These are phyloP conservation scores for Elymus sibiricus DNA, from an alignment of 176 grass and related monocot species.

Conservation along the genomic window DNA sequence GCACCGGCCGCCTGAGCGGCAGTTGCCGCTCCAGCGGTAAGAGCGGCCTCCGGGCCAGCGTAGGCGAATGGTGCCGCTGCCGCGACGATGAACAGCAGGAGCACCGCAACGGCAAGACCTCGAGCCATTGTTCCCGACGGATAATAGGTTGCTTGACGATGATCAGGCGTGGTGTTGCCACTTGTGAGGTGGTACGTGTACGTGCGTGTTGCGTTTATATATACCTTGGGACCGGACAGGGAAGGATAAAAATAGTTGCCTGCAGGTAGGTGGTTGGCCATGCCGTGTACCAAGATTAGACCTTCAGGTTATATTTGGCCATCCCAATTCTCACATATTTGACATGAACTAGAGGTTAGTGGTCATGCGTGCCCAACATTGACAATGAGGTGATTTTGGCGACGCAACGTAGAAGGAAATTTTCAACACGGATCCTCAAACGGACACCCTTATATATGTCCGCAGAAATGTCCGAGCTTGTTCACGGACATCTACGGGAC, in stretches of 20 bases:
- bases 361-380: not conserved
- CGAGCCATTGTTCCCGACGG: not conserved
- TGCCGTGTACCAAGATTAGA: not conserved
- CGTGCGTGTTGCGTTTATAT: not conserved
- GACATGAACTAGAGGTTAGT: not conserved
- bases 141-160: not conserved
- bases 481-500: no score
- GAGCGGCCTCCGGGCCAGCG: not conserved
- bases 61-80: not conserved
- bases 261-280: not conserved
- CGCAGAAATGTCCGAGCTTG: no score
- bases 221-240: not conserved
- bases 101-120: not conserved
- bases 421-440: no score
- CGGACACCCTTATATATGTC: no score
- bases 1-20: not conserved
- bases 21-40: not conserved
- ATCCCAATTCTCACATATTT: not conserved
- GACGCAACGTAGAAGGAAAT: not conserved
- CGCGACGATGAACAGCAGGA: not conserved
- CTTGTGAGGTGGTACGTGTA: not conserved
- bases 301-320: not conserved
- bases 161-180: not conserved
- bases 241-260: not conserved
- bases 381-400: not conserved